phyloP scores from a whole-genome alignment of 106 monocot genomes.

The Phalaenopsis equestris region DNA sequence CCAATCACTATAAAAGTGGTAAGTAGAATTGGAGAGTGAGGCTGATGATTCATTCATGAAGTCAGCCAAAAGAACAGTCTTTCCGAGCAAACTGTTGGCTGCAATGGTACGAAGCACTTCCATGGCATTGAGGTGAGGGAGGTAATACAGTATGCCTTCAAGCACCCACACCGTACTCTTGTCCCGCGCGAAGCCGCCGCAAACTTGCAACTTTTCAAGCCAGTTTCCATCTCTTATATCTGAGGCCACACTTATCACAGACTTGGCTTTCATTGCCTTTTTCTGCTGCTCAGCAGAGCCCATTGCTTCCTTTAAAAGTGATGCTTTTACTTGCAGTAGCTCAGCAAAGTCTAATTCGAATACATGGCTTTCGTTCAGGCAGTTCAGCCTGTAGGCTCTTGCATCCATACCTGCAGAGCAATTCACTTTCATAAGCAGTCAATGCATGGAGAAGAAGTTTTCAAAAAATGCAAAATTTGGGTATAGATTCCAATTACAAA shows the following conservation, averaged over 20 bases:
- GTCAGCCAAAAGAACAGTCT: conserved; percentile 68
- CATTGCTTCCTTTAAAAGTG: conserved; percentile 37
- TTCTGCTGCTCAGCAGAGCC: conserved; percentile 14
- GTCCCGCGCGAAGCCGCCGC: conserved; percentile 40
- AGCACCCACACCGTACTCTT: conserved; percentile 82
- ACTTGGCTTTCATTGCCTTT: conserved; percentile 22
- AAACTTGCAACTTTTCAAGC: conserved; percentile 45
- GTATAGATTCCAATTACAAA: too few relatives aligned
- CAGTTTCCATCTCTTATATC: conserved; percentile 49
- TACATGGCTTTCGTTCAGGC: conserved; percentile 51
- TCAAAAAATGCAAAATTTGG: too few relatives aligned
- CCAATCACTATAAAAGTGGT: conserved; percentile 76
- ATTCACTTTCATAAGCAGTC: too few relatives aligned
- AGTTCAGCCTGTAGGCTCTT: conserved; percentile 75
- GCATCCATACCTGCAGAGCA: conserved; percentile 80
- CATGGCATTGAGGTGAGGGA: conserved; percentile 55
- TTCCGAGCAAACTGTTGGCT: conserved; percentile 18
- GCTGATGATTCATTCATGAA: conserved; percentile 73
- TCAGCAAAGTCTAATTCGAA: conserved; percentile 75
- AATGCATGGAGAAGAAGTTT: too few relatives aligned
- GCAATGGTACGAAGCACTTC: conserved; percentile 65
- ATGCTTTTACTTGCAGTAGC: conserved; percentile 34
- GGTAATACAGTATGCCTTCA: conserved; percentile 77
- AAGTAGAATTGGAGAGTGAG: conserved; percentile 43
- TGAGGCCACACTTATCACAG: conserved; percentile 37